Conservation (phyloP, 306 rosid genomes). For the Trifolium dubium region DNA sequence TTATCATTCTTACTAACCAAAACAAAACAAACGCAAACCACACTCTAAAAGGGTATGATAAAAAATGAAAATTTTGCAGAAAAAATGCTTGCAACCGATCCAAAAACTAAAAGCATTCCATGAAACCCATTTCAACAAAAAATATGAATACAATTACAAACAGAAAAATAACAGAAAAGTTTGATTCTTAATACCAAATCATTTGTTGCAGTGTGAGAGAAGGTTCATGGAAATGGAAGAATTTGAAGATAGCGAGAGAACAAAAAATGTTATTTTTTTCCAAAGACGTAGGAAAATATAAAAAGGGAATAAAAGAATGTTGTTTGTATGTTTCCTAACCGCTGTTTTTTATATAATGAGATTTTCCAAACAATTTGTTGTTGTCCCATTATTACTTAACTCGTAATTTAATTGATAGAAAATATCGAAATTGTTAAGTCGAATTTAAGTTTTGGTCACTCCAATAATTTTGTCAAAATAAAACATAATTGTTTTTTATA, state of each 20-base stretch:
- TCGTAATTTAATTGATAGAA: too few species aligned
- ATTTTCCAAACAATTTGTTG: too few species aligned
- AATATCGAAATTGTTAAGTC: too few species aligned
- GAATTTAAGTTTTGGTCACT: too few species aligned
- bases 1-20: background rate
- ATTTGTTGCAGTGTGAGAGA: background rate
- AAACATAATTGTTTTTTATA: too few species aligned
- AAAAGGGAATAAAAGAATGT: too few species aligned
- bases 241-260: background rate
- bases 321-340: too few species aligned
- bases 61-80: slow-evolving; percentile 20
- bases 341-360: too few species aligned
- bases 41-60: slow-evolving; percentile 18
- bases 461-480: too few species aligned
- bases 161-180: background rate
- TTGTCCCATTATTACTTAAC: too few species aligned
- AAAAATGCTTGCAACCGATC: slow-evolving; percentile 26
- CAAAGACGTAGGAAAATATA: too few species aligned
- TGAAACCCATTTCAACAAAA: background rate
- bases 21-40: background rate
- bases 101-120: slow-evolving; percentile 18
- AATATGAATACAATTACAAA: background rate
- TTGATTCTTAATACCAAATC: background rate
- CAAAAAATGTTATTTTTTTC: too few species aligned
- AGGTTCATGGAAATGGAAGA: background rate